phyloP scores from a whole-genome alignment of 768 basidiomycete genomes.

The Hypholoma sublateritium region DNA sequence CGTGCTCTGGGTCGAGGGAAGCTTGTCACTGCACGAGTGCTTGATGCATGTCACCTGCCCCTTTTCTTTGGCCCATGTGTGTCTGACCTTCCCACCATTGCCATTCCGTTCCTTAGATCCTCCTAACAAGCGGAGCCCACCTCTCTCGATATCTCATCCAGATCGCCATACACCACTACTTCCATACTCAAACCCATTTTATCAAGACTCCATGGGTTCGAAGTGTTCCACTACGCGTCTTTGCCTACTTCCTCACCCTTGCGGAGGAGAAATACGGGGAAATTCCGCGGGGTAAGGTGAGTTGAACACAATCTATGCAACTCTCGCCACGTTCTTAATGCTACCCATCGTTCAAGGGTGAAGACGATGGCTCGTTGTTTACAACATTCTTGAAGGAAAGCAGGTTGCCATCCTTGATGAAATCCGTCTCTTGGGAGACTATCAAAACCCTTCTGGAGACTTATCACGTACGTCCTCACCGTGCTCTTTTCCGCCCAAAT shows the following conservation, averaged over 20 bases:
- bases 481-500: slow-evolving; percentile 14
- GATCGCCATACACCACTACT: slow-evolving; percentile 77
- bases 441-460: slow-evolving; percentile 67
- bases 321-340: slow-evolving; percentile 1
- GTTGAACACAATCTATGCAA: slow-evolving; percentile 7
- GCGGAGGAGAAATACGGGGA: slow-evolving; percentile 61
- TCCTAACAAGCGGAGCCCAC: slow-evolving; percentile 74
- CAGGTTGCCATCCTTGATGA: slow-evolving; percentile 57
- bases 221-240: slow-evolving; percentile 57
- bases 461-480: slow-evolving; percentile 53
- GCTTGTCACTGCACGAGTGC: slow-evolving; percentile 60
- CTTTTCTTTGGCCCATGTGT: slow-evolving; percentile 13
- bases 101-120: slow-evolving; percentile 46
- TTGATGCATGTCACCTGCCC: slow-evolving; percentile 56
- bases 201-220: slow-evolving; percentile 78
- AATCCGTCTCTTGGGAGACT: slow-evolving; percentile 60
- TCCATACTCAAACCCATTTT: slow-evolving; percentile 69
- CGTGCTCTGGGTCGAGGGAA: slow-evolving; percentile 74
- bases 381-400: slow-evolving; percentile 68
- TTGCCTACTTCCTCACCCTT: slow-evolving; percentile 61
- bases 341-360: slow-evolving; percentile 38
- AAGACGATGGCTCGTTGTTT: slow-evolving; percentile 74
- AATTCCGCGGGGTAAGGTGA: slow-evolving; percentile 61
- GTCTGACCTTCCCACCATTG: slow-evolving; percentile 22
- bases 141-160: slow-evolving; percentile 79